Percentiles rank a stretch among this genome's conserved stretches.
Evolutionary conservation across 768 basidiomycete species (phyloP).

Genomic region (Suillus lakei): DNA sequence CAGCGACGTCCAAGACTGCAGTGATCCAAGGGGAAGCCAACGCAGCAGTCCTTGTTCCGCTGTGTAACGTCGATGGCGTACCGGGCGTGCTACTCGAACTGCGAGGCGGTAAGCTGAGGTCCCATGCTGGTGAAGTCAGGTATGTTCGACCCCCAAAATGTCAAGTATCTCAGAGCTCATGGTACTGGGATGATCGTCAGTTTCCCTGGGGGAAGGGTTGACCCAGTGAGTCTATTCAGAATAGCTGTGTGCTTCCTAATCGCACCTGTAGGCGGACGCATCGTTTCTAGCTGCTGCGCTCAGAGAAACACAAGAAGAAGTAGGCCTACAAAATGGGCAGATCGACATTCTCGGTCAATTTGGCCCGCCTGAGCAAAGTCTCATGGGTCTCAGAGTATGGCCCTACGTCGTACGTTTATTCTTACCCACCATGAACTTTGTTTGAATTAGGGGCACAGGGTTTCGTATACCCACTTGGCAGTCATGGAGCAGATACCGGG

Average conservation of each 20-base stretch:
- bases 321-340: constrained; percentile 18
- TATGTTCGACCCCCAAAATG: constrained; percentile 33
- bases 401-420: background rate
- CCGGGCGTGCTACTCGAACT: constrained; percentile 78
- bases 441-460: background rate
- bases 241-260: background rate
- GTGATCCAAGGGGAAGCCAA: constrained; percentile 40
- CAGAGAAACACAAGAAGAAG: constrained; percentile 1
- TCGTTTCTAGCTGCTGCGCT: background rate
- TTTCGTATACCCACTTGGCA: background rate
- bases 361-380: constrained; percentile 56
- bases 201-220: constrained; percentile 77
- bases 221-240: constrained; percentile 43
- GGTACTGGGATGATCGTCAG: constrained; percentile 38
- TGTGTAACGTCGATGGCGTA: constrained; percentile 71
- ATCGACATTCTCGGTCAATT: constrained; percentile 71
- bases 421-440: background rate
- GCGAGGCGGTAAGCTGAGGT: constrained; percentile 62
- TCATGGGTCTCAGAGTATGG: background rate
- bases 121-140: constrained; percentile 87
- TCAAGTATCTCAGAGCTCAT: background rate
- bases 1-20: constrained; percentile 14
- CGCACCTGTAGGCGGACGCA: background rate
- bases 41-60: constrained; percentile 76
- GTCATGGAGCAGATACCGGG: background rate